Evolutionary conservation across 805 yeast species (phyloP).

Genomic region (Komagataella phaffii): DNA sequence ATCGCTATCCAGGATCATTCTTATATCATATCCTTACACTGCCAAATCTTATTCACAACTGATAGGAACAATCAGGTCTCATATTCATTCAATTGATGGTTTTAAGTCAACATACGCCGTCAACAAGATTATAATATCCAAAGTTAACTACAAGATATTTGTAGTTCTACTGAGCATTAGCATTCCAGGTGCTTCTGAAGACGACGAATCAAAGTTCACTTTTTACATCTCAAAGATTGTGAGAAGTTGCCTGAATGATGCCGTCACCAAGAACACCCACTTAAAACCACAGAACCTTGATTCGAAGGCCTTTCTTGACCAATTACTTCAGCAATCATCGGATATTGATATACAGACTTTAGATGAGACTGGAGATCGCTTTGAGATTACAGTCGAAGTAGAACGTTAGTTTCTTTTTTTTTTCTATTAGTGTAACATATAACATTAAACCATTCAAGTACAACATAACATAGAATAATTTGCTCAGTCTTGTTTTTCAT

Average conservation of each 20-base stretch:
- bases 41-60: conserved; percentile 23
- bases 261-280: background rate
- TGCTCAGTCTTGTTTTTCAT: background rate
- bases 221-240: conserved; percentile 29
- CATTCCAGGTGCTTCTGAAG: conserved; percentile 61
- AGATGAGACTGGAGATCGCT: background rate
- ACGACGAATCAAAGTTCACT: conserved; percentile 48
- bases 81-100: conserved; percentile 31
- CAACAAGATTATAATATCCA: conserved; percentile 37
- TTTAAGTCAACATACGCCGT: conserved; percentile 38
- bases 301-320: background rate
- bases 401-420: background rate
- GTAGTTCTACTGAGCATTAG: conserved; percentile 40
- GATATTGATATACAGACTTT: background rate
- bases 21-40: conserved; percentile 38
- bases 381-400: background rate
- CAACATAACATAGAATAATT: too few species aligned
- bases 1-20: conserved; percentile 35
- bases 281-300: background rate
- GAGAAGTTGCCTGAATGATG: background rate
- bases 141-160: conserved; percentile 48
- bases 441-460: background rate
- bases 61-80: conserved; percentile 25
- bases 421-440: background rate
- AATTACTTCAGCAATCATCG: background rate